Evolutionary conservation across 208 protist genomes (phyloP).

Genomic region (Leishmania martiniquensis): DNA sequence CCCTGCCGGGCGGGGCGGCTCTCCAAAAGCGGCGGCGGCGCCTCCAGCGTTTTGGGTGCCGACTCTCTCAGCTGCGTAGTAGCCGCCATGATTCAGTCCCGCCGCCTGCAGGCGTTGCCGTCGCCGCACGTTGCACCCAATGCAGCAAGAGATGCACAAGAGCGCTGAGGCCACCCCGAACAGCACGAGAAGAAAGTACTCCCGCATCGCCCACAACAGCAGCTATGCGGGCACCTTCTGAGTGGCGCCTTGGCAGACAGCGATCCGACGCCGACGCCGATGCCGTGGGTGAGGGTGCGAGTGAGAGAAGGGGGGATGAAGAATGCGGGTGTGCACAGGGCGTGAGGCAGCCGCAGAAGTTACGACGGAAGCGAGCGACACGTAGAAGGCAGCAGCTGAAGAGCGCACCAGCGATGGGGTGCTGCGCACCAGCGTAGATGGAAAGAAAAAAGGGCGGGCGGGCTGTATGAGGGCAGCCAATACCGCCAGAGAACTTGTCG

Average conservation of each 20-base stretch:
- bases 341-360: not conserved
- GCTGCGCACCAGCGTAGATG: not conserved
- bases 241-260: not conserved
- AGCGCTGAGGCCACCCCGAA: not conserved
- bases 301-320: not conserved
- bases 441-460: not conserved
- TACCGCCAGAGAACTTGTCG: not conserved
- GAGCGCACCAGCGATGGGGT: not conserved
- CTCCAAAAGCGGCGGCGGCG: not conserved
- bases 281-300: not conserved
- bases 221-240: not conserved
- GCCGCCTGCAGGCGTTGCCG: not conserved
- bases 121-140: not conserved
- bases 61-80: not conserved
- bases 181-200: conserved; percentile 4
- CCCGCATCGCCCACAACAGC: not conserved
- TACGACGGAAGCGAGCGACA: not conserved
- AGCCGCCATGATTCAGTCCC: not conserved
- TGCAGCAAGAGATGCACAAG: not conserved
- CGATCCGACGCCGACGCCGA: not conserved
- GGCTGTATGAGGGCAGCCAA: not conserved
- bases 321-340: not conserved
- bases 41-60: not conserved
- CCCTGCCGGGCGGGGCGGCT: not conserved
- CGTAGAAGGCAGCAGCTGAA: not conserved